phyloP scores from a whole-genome alignment of 768 basidiomycete genomes.

The Boletus tylopilopsis region DNA sequence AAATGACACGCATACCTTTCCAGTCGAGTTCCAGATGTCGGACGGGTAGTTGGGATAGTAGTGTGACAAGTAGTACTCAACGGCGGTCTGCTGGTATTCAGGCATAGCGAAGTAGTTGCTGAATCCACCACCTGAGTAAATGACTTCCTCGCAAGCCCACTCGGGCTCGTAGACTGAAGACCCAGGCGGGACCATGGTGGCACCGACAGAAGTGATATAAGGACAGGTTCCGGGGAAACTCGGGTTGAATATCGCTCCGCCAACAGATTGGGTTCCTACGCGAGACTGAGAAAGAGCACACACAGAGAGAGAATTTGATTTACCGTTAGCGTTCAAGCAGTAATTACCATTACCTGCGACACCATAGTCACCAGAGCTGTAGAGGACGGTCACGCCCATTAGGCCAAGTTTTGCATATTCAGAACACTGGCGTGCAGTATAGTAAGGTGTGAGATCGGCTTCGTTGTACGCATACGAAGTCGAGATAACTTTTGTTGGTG shows the following conservation, averaged over 20 bases:
- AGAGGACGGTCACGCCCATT: conserved; percentile 40
- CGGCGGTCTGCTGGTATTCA: conserved; percentile 36
- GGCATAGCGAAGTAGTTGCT: conserved; percentile 42
- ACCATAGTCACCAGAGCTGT: conserved; percentile 42
- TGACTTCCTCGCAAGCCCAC: conserved; percentile 40
- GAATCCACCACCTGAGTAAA: conserved; percentile 42
- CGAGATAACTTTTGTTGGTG: conserved; percentile 37
- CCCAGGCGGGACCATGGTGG: conserved; percentile 36
- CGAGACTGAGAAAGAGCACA: background rate
- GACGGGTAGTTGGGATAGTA: conserved; percentile 24
- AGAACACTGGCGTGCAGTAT: conserved; percentile 38
- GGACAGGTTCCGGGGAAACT: conserved; percentile 47
- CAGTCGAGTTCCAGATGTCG: conserved; percentile 28
- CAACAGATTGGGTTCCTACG: conserved; percentile 22
- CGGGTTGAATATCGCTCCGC: conserved; percentile 52
- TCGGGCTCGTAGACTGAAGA: conserved; percentile 43
- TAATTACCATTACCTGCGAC: conserved; percentile 32
- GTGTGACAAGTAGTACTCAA: conserved; percentile 30
- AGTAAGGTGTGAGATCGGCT: conserved; percentile 31
- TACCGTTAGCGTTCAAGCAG: conserved; percentile 12
- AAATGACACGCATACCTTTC: background rate
- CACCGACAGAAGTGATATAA: conserved; percentile 49
- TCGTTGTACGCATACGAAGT: conserved; percentile 41
- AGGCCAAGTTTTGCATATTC: conserved; percentile 46
- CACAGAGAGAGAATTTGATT: background rate